Evolutionary conservation across 2,329 filamentous ascomycete species (phyloP).

Genomic region (Aureobasidium sp.): DNA sequence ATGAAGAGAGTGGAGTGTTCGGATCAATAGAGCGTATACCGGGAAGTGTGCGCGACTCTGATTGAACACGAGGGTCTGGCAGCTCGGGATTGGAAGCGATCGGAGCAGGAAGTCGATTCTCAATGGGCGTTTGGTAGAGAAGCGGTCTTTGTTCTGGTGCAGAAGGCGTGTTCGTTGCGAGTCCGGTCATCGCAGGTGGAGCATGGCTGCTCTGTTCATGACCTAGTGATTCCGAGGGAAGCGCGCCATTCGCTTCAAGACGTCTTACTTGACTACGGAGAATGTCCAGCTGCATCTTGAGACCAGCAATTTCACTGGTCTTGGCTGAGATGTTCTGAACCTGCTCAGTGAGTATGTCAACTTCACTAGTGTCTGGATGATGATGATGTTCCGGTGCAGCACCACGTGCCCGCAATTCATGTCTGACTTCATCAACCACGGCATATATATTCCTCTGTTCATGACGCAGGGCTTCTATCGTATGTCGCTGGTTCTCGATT

Average conservation of each 20-base stretch:
- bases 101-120: conserved; percentile 9
- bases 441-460: conserved; percentile 32
- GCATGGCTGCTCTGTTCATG: conserved; percentile 15
- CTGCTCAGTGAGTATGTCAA: conserved; percentile 40
- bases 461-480: conserved; percentile 33
- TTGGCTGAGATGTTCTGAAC: conserved; percentile 35
- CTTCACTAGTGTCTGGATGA: conserved; percentile 28
- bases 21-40: conserved; percentile 17
- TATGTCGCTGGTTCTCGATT: conserved; percentile 32
- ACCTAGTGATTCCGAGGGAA: conserved; percentile 20
- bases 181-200: neutral
- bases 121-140: conserved; percentile 1
- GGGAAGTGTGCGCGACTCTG: conserved; percentile 15
- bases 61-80: neutral
- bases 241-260: conserved; percentile 20
- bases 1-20: conserved; percentile 12
- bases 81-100: neutral
- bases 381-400: conserved; percentile 19
- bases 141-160: conserved; percentile 6
- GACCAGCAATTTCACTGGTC: conserved; percentile 39
- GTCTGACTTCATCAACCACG: conserved; percentile 31
- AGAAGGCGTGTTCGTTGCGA: neutral
- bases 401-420: conserved; percentile 28
- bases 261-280: conserved; percentile 40
- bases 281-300: conserved; percentile 42